Evolutionary conservation across 73 alveolate species (phyloP).

Genomic region (Durusdinium trenchii): DNA sequence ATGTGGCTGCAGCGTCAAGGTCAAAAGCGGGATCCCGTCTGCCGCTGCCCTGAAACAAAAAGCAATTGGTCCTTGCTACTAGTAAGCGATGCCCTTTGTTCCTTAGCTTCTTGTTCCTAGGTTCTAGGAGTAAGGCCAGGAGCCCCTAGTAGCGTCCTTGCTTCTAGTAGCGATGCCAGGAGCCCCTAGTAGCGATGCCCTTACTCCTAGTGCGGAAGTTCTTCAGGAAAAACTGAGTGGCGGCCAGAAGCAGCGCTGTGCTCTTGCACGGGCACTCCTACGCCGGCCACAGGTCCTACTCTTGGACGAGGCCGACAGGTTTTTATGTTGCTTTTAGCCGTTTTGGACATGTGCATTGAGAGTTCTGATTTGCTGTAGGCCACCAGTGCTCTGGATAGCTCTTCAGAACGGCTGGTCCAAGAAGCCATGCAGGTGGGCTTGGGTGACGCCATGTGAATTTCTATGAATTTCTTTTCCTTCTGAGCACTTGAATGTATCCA

Average conservation of each 20-base stretch:
- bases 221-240: constrained; percentile 79
- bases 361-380: constrained; percentile 96
- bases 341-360: neutral
- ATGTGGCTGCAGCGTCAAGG: no score
- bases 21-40: no score
- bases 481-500: no score
- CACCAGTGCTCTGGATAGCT: constrained; percentile 81
- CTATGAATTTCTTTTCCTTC: neutral
- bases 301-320: constrained; percentile 46
- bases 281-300: constrained; percentile 75
- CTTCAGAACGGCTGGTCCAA: constrained; percentile 63
- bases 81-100: no score
- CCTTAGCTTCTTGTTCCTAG: no score
- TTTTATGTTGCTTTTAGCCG: neutral
- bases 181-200: no score
- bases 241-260: constrained; percentile 83
- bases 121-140: no score
- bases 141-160: no score
- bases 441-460: neutral
- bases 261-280: constrained; percentile 64
- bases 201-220: no score
- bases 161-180: no score
- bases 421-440: constrained; percentile 80
- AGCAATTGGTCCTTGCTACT: no score
- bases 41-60: no score